phyloP scores from a whole-genome alignment of 2,329 filamentous ascomycete species.

The Paracoccidioides brasiliensis region DNA sequence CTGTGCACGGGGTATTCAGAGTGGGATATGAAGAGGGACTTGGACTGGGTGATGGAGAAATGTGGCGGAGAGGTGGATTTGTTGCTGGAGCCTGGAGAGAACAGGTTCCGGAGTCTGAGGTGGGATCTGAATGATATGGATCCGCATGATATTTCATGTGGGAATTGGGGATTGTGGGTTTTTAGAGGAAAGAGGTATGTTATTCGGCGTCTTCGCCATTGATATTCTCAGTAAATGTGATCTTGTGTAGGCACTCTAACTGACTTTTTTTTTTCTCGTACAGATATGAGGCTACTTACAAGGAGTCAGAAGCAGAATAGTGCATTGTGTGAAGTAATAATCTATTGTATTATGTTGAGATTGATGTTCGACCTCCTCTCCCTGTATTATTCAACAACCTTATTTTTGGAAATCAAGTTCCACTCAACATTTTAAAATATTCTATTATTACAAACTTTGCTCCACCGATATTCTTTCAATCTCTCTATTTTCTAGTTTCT shows the following conservation, averaged over 20 bases:
- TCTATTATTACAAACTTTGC: neutral
- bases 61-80: slow-evolving; percentile 85
- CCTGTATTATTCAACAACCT: neutral
- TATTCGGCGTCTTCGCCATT: neutral
- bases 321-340: neutral
- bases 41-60: slow-evolving; percentile 76
- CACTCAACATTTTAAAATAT: neutral
- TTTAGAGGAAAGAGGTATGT: slow-evolving; percentile 90
- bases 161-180: slow-evolving; percentile 95
- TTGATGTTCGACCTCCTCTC: neutral
- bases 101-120: slow-evolving; percentile 78
- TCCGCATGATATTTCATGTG: slow-evolving; percentile 83
- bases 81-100: slow-evolving; percentile 83
- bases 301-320: slow-evolving; percentile 11
- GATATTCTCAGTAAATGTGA: neutral
- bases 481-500: neutral
- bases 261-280: slow-evolving; percentile 3
- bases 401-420: neutral
- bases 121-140: slow-evolving; percentile 97
- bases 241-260: too few species aligned
- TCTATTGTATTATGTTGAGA: neutral
- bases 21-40: slow-evolving; percentile 84
- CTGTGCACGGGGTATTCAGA: slow-evolving; percentile 94
- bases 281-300: slow-evolving; percentile 30
- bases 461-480: neutral